Conservation (phyloP, 345 rosid species). For the Durio zibethinus region DNA sequence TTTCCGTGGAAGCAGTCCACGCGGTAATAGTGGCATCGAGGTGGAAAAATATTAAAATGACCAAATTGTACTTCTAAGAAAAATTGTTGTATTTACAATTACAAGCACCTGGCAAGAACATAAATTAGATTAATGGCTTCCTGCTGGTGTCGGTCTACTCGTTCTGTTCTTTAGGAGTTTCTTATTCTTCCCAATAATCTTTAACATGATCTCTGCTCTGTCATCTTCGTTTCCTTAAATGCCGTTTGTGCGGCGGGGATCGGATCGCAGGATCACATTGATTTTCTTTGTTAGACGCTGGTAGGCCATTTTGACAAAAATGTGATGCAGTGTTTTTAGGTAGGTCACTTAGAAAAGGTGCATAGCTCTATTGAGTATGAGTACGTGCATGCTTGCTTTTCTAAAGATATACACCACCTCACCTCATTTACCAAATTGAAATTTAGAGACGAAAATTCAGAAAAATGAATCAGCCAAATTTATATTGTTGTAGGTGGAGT, state of each 20-base stretch:
- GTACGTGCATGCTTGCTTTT: neutral
- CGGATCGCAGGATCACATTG: neutral
- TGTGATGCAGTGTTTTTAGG: neutral
- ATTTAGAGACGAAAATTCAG: neutral
- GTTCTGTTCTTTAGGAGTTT: neutral
- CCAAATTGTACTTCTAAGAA: conserved; percentile 15
- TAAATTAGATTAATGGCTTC: conserved; percentile 2
- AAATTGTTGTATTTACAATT: neutral
- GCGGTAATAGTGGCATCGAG: neutral
- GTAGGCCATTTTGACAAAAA: conserved; percentile 5
- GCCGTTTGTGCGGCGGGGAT: neutral
- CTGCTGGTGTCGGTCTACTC: conserved; percentile 22
- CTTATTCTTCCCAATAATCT: neutral
- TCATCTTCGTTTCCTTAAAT: neutral
- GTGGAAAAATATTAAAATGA: neutral
- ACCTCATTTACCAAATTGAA: neutral
- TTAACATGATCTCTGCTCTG: neutral
- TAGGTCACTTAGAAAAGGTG: neutral
- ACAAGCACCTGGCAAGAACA: neutral
- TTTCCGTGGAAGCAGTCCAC: neutral
- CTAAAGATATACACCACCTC: neutral
- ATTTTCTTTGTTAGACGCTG: neutral
- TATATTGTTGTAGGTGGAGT: conserved; percentile 17
- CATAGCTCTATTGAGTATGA: neutral
- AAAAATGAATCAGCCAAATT: conserved; percentile 2